Evolutionary conservation across 768 basidiomycete genomes (phyloP), one percentile per base, ranked within the genome.

Genomic region (Stropharia rugosoannulata): DNA sequence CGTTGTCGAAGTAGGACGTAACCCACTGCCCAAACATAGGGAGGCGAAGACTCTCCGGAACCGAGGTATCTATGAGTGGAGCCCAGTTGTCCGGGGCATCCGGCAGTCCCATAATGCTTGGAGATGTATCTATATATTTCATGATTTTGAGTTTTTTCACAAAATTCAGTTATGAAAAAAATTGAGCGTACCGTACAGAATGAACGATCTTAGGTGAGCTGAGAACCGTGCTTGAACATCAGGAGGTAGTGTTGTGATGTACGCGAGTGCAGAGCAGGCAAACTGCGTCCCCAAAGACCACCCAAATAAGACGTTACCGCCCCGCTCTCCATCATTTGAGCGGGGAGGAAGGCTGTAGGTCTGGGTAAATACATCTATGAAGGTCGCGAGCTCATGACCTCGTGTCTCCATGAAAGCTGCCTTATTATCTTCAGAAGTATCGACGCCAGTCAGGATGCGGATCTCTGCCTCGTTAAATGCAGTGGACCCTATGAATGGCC

Each of bases 401-500:
- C 72, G 66, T 1, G 54, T 64, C 25, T 62, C 60, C 32, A 76
- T 39, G 39, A 66, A 69, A 1, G 36, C 61, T 8, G 56, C 61
- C 54, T 69, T 72, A 19, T 65, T 45, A 1, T 57, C 63, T n/a
- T 29, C 29, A 36, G n/a, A 8, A 1, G 64, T 63, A 4, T 63
- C 40, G 3, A 66, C 66, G 11, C 59, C 50, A 9, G 36, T 54
- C 19, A 64, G 9, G 0, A 62, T 54, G 6, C 63, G 32, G 2
- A 43, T 37, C 7, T 72, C 59, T 44, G 77, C 75, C 7, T 57
- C 51, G 8, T 68, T 59, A 58, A 67, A 69, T 1, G 68, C 66
- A 1, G 74, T 72, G 0, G 78, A 76, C 22, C 22, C 68, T 6
- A 68, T 64, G 49, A 73, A 76, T 36, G 68, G 65, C 1, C 75